Evolutionary conservation across 352 stramenopile genomes (phyloP).

Genomic region (Detonula confervacea): DNA sequence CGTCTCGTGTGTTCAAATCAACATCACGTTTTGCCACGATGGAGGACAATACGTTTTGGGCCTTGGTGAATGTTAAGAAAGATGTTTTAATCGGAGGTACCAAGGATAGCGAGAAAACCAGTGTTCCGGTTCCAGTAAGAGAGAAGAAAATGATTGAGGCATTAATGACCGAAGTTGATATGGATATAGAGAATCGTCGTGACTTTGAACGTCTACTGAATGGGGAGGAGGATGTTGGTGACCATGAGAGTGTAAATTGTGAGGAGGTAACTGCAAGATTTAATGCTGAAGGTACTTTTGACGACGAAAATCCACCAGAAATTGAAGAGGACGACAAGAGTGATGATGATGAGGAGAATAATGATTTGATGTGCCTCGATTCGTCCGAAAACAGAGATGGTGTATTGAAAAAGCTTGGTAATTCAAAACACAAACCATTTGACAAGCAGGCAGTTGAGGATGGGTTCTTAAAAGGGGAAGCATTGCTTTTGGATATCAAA

Average conservation of each 20-base stretch:
- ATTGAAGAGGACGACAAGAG: too few relatives aligned
- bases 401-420: conserved; percentile 9
- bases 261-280: not conserved
- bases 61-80: not conserved
- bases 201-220: not conserved
- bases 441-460: not conserved
- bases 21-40: not conserved
- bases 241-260: not conserved
- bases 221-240: not conserved
- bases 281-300: conserved; percentile 6
- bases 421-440: too few relatives aligned
- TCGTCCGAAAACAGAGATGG: not conserved
- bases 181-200: not conserved
- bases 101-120: not conserved
- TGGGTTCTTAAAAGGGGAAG: not conserved
- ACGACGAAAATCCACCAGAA: too few relatives aligned
- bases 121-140: not conserved
- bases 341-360: not conserved
- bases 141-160: not conserved
- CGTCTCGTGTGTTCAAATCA: not conserved
- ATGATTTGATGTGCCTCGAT: not conserved
- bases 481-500: not conserved
- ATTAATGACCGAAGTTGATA: not conserved
- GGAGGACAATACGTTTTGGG: not conserved
- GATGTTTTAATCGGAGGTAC: not conserved